Base-by-base conservation (phyloP, 1,284 basidiomycete species). In the Puccinia polysora region DNA sequence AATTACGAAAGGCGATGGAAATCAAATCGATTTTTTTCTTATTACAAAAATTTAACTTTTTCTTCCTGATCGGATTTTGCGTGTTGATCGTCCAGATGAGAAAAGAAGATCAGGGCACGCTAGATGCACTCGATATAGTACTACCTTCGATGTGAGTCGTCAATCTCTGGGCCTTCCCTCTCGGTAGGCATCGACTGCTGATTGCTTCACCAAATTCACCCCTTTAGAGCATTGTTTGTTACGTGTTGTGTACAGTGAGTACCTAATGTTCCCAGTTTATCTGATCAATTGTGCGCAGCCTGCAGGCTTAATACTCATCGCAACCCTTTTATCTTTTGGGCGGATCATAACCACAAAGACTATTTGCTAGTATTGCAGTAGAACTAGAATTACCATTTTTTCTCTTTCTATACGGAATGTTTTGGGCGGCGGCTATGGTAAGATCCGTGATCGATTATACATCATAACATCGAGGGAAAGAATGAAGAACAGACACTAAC, bases 21-120 rank as follows among this genome's bases (percentile, higher is more conserved):
- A 25, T 52, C 20, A 70, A 62, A 60, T 70, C 40, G 34, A 53
- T 60, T 8, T 70, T 70, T 38, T 70, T 47, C 58, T 20, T 70
- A 45, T 28, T 70, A n/a, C 68, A 70, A 59, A 70, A 70, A 49
- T 70, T 70, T 47, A 70, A 70, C 25, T 60, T 70, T n/a, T 70
- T 70, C 45, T 70, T 70, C 53, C 49, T 70, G 43, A 30, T 70
- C 18, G 68, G 68, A 36, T 70, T 70, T 49, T 62, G 68, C 34
- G 49, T 70, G 6, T 58, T 59, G 30, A 69, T 56, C 36, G 65
- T 69, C 50, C 65, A 58, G 6, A 58, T 59, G 38, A 56, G 60
- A 34, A 63, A 63, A 30, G 40, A 63, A 15, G 49, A 58, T 25
- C 52, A 56, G 30, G 14, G 20, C 1, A 25, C 6, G 43, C 20